phyloP scores from a whole-genome alignment of 1,139 yeast species.

The Scheffersomyces titani region DNA sequence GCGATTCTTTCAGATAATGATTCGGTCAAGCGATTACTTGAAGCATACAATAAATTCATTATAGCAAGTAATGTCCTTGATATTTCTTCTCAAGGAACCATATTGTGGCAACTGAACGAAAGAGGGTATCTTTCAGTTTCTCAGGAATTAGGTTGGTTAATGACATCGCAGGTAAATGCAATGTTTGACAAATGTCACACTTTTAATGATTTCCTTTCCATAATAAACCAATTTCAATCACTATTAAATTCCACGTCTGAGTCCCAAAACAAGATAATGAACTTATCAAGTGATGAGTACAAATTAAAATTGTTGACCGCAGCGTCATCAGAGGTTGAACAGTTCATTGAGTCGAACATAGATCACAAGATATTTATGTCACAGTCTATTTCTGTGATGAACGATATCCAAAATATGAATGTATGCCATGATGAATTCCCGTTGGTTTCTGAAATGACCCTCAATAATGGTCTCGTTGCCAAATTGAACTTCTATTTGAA shows the following conservation, averaged over 20 bases:
- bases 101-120: slow-evolving; percentile 35
- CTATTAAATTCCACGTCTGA: slow-evolving; percentile 11
- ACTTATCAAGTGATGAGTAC: slow-evolving; percentile 36
- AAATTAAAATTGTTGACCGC: slow-evolving; percentile 33
- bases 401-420: neutral
- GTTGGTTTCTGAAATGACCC: slow-evolving; percentile 14
- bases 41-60: slow-evolving; percentile 34
- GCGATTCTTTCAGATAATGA: slow-evolving; percentile 19
- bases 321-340: slow-evolving; percentile 31
- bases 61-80: slow-evolving; percentile 33
- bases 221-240: slow-evolving; percentile 26
- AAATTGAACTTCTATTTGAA: slow-evolving; percentile 23
- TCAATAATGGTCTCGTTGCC: slow-evolving; percentile 22
- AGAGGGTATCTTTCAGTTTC: slow-evolving; percentile 26
- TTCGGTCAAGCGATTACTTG: slow-evolving; percentile 21
- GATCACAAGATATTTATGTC: neutral
- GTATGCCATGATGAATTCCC: neutral
- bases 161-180: slow-evolving; percentile 25
- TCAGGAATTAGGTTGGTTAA: slow-evolving; percentile 20
- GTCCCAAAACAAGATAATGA: slow-evolving; percentile 19
- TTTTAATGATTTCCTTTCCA: slow-evolving; percentile 31
- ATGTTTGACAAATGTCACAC: slow-evolving; percentile 27
- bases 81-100: slow-evolving; percentile 32
- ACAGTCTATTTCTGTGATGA: neutral
- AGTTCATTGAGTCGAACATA: slow-evolving; percentile 10